phyloP scores from a whole-genome alignment of 148 eudicot genomes.

The Chenopodium formosanum region DNA sequence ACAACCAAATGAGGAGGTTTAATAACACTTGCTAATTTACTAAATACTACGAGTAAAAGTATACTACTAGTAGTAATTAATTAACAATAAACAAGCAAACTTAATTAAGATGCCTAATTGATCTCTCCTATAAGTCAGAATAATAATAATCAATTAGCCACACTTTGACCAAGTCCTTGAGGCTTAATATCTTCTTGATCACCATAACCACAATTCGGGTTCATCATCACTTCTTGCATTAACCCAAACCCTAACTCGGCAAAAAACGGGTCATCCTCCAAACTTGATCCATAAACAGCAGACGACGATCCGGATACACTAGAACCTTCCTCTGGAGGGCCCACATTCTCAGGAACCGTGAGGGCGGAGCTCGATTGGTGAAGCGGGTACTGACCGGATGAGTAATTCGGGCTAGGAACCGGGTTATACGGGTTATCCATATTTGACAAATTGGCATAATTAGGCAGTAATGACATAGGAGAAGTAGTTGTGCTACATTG shows the following conservation, averaged over 20 bases:
- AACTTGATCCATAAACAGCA: constrained; percentile 16
- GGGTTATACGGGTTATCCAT: neutral
- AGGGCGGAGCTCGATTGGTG: neutral
- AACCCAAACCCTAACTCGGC: constrained; percentile 30
- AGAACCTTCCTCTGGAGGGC: constrained; percentile 19
- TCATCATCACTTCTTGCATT: constrained; percentile 22
- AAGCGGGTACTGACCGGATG: constrained; percentile 4
- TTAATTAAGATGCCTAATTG: constrained; percentile 17
- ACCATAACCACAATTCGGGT: constrained; percentile 24
- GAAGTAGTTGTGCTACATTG: constrained; percentile 27
- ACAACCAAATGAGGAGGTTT: constrained; percentile 1
- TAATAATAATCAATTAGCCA: constrained; percentile 24
- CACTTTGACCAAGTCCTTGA: constrained; percentile 32
- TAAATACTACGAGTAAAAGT: neutral
- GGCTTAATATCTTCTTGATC: constrained; percentile 33
- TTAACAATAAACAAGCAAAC: constrained; percentile 11
- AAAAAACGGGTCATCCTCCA: constrained; percentile 30
- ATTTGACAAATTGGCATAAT: neutral
- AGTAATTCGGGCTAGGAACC: neutral
- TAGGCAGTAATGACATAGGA: constrained; percentile 19
- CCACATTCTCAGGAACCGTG: neutral
- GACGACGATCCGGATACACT: constrained; percentile 20
- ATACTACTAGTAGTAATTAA: constrained; percentile 2
- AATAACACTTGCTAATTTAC: neutral
- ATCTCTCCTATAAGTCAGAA: constrained; percentile 4